A percentile compares a stretch with the other conserved stretches of the same genome.
These are phyloP conservation scores for Naganishia sp. DNA, from an alignment of 1,284 basidiomycete species.

Conservation along the genomic window DNA sequence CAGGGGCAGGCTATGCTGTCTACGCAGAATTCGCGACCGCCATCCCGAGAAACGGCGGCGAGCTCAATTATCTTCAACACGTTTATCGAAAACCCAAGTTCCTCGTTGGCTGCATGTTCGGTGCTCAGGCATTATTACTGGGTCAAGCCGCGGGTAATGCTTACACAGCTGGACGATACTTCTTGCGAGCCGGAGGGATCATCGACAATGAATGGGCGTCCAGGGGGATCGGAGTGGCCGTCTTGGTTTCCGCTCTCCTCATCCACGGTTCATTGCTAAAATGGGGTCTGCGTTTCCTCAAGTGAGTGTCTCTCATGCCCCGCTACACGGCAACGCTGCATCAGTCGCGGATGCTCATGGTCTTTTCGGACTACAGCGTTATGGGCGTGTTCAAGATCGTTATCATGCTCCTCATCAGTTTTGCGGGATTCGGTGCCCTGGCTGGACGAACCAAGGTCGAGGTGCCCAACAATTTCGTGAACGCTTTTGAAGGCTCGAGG, in stretches of 20 bases:
- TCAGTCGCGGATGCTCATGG: not conserved
- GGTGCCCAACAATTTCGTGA: conserved; percentile 55
- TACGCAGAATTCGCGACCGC: conserved; percentile 29
- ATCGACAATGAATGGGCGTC: conserved; percentile 23
- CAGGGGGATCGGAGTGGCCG: conserved; percentile 27
- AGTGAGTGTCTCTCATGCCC: conserved; percentile 14
- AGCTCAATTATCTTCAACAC: conserved; percentile 28
- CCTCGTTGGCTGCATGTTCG: conserved; percentile 21
- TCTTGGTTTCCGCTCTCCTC: conserved; percentile 27
- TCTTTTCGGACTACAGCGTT: not conserved
- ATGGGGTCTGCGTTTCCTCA: conserved; percentile 30
- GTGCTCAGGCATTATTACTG: conserved; percentile 27
- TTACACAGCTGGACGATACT: conserved; percentile 25
- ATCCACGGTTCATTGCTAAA: conserved; percentile 29
- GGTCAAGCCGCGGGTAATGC: conserved; percentile 31
- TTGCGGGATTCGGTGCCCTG: conserved; percentile 27
- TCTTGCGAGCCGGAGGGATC: conserved; percentile 23
- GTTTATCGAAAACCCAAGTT: conserved; percentile 29
- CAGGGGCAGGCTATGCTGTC: conserved; percentile 23
- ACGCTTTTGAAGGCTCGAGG: conserved; percentile 58
- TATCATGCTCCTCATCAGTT: conserved; percentile 28
- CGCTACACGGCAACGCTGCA: not conserved
- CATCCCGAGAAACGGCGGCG: conserved; percentile 30
- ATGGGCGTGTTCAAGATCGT: conserved; percentile 26
- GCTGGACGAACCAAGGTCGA: conserved; percentile 26